Evolutionary conservation across 306 rosid species (phyloP), one percentile per base, ranked within the genome.

Genomic region (Glycine tomentella): DNA sequence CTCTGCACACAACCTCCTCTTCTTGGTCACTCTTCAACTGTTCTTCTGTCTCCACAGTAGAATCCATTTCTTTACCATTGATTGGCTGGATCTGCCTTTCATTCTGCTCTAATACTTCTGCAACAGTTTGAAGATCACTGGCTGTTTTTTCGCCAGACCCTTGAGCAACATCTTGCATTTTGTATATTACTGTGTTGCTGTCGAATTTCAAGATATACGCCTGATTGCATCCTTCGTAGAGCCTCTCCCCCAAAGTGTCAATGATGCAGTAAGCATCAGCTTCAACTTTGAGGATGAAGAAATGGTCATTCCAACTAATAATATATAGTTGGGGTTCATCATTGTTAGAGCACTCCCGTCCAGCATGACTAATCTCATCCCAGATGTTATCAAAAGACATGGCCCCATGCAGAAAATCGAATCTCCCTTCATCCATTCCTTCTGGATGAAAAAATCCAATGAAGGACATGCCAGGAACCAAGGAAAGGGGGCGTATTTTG

Each of bases 241-340:
- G 95, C 88, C 99, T 90, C 91, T 96, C 99, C 48, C 99, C 99
- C 63, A 96, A 83, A 0, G 99, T 96, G 84, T 96, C 99, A 15
- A 96, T 90, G 75, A 96, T 93, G 87, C 77, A 93, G 82, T 90
- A 96, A 56, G 98, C 93, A 44, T 96, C 98, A 0, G 89, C 72
- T 82, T 96, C 99, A 48, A 93, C 93, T 90, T 92, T 96, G 66
- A 96, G 99, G 83, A 96, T 86, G 91, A 96, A 96, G 87, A 96
- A 96, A 87, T 96, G 99, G 74, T 96, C 99, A 73, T 96, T 96
- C 99, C 99, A 96, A 82, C 99, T 90, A 55, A 96, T 94, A 33
- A 96, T 88, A 42, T 86, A 96, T 82, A 96, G 83, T 51, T 81
- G 90, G n/a, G 98, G 90, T 81, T 91, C 97, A 11, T 75, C 80